phyloP scores from a whole-genome alignment of 352 stramenopile genomes.

The Pythium apleroticum region DNA sequence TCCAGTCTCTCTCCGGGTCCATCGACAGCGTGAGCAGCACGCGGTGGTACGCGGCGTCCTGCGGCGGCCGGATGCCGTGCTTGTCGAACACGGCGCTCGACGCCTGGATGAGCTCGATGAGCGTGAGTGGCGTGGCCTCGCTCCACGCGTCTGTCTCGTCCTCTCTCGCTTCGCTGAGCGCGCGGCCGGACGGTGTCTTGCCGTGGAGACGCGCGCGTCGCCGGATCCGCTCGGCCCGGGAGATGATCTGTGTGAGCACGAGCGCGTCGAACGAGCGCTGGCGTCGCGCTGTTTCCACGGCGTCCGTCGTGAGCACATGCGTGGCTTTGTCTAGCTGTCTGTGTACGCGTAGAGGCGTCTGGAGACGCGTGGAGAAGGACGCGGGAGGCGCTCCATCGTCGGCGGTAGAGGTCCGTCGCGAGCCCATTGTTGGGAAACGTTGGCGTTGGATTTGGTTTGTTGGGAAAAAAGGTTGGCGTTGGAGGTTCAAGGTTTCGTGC shows the following conservation, averaged over 20 bases:
- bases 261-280: slow-evolving; percentile 26
- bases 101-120: slow-evolving; percentile 66
- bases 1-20: slow-evolving; percentile 57
- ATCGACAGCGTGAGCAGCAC: slow-evolving; percentile 55
- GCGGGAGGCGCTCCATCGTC: neutral
- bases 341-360: slow-evolving; percentile 2
- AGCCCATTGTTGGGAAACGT: neutral
- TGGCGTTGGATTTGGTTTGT: neutral
- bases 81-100: slow-evolving; percentile 53
- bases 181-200: slow-evolving; percentile 5
- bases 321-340: slow-evolving; percentile 1
- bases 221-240: slow-evolving; percentile 31
- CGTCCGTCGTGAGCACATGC: slow-evolving; percentile 2
- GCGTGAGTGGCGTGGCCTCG: slow-evolving; percentile 32
- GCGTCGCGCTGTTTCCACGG: slow-evolving; percentile 6
- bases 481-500: neutral
- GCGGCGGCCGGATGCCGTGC: slow-evolving; percentile 38
- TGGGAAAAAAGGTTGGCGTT: neutral
- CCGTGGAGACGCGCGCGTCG: neutral
- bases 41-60: slow-evolving; percentile 58
- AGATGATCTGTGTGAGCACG: slow-evolving; percentile 52
- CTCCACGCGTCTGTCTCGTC: neutral
- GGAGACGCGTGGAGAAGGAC: neutral
- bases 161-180: neutral
- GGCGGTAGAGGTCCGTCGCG: neutral